Conservation (phyloP, 148 eudicot genomes). For the Silene latifolia region DNA sequence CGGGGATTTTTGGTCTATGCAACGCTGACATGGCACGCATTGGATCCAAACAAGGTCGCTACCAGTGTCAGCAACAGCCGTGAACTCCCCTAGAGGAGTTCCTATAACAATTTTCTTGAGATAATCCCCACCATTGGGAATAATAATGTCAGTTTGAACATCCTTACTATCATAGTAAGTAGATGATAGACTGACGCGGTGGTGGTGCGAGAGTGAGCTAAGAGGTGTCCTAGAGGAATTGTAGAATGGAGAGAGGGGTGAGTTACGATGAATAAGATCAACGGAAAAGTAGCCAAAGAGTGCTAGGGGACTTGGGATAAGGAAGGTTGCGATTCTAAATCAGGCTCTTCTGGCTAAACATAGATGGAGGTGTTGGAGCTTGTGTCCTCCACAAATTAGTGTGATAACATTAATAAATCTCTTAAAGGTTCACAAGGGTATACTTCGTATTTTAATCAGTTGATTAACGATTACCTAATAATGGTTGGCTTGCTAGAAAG, state of each 20-base stretch:
- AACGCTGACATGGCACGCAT: conserved; percentile 28
- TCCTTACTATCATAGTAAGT: conserved; percentile 1
- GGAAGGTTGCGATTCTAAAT: too few species aligned
- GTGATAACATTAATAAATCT: too few species aligned
- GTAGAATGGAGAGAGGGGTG: conserved; percentile 15
- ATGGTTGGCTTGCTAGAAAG: too few species aligned
- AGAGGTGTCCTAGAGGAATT: conserved; percentile 16
- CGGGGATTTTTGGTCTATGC: conserved; percentile 19
- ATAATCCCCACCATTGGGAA: conserved; percentile 33
- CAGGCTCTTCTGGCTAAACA: too few species aligned
- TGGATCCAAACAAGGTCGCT: conserved; percentile 37
- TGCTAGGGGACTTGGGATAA: too few species aligned
- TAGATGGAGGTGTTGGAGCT: too few species aligned
- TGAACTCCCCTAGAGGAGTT: conserved; percentile 28
- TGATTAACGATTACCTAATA: too few species aligned
- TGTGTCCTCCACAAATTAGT: too few species aligned
- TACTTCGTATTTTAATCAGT: too few species aligned
- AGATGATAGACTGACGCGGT: conserved; percentile 16
- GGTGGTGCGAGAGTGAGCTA: conserved; percentile 22
- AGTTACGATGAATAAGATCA: conserved; percentile 25
- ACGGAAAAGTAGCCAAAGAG: too few species aligned
- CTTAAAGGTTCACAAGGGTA: too few species aligned
- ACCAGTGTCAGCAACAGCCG: conserved; percentile 32
- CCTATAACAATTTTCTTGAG: conserved; percentile 29
- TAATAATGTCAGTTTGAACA: conserved; percentile 13